phyloP scores from a whole-genome alignment of 1,139 yeast species.

The Kurtzmaniella quercitrusa region DNA sequence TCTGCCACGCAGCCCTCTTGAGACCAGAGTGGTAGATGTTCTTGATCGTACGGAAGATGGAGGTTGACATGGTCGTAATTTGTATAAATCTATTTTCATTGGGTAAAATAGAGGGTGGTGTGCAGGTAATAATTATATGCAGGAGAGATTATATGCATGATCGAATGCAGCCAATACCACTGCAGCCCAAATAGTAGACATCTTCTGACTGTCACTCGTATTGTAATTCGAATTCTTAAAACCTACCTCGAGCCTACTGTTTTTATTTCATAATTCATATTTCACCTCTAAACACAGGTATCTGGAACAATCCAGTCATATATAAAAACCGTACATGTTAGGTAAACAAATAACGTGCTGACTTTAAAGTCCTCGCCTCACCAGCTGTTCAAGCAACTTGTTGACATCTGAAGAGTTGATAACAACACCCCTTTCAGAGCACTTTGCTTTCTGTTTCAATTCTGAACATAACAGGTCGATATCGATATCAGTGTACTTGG shows the following conservation, averaged over 20 bases:
- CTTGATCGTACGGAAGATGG: constrained; percentile 56
- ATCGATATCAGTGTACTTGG: constrained; percentile 87
- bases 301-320: constrained; percentile 3
- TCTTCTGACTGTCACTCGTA: no score
- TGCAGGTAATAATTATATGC: not conserved
- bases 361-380: not conserved
- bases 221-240: no score
- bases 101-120: not conserved
- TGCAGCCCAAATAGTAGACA: not conserved
- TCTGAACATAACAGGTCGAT: constrained; percentile 90
- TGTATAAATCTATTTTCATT: constrained; percentile 1
- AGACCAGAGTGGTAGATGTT: constrained; percentile 67
- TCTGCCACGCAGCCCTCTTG: constrained; percentile 65
- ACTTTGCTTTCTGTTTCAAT: constrained; percentile 88
- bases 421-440: constrained; percentile 89
- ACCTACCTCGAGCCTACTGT: no score
- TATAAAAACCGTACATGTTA: constrained; percentile 3
- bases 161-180: not conserved
- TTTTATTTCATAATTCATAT: not conserved
- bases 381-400: constrained; percentile 40
- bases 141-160: not conserved
- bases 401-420: constrained; percentile 78
- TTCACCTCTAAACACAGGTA: constrained; percentile 2
- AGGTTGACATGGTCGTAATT: constrained; percentile 45
- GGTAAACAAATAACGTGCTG: not conserved